Base-by-base conservation (phyloP, 1,284 basidiomycete species). In the Cutaneotrichosporon sp. region DNA sequence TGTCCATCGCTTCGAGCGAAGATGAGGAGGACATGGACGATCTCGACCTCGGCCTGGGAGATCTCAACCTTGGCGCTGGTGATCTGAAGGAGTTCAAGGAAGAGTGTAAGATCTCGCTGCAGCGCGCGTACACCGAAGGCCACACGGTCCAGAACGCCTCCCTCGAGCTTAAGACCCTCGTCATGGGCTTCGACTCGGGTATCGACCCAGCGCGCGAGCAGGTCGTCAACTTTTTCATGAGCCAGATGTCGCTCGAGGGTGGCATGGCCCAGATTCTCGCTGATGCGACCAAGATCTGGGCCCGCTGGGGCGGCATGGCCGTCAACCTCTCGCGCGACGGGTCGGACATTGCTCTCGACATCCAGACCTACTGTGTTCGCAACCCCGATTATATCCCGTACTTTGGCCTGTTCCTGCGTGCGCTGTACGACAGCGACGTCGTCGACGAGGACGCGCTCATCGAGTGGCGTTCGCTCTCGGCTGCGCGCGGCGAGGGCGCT, bases 341-440 rank as follows among this genome's bases (percentile, higher is more conserved):
- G 6, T 70, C 71, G 11, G 72, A 74, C 31, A 71, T 77, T 42
- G 71, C 73, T 0, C 59, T 78, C n/a, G 72, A 74, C 49, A 70
- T 74, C 14, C 75, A 76, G 67, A 60, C 50, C 34, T 65, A 52
- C 55, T 65, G 62, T 47, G 66, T 65, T 13, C 55, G 42, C n/a
- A 64, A 64, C 57, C 11, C 31, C 3, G 51, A 58, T 0, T 70
- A 73, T 65, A 63, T 58, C 11, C 73, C 73, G 5, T 77, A 70
- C 70, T 81, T 79, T 64, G 76, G 76, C 8, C 69, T 78, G n/a
- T 68, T 81, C 56, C 70, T 82, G 5, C 70, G 78, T 32, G 76
- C 76, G 22, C 67, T 80, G 55, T 82, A 82, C 69, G 77, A 82
- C 65, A 67, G 72, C 11, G 81, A 82, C 57, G 62, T 80, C 7